phyloP scores from a whole-genome alignment of 1,139 yeast genomes.

The Yamadazyma pseudoaaseri region DNA sequence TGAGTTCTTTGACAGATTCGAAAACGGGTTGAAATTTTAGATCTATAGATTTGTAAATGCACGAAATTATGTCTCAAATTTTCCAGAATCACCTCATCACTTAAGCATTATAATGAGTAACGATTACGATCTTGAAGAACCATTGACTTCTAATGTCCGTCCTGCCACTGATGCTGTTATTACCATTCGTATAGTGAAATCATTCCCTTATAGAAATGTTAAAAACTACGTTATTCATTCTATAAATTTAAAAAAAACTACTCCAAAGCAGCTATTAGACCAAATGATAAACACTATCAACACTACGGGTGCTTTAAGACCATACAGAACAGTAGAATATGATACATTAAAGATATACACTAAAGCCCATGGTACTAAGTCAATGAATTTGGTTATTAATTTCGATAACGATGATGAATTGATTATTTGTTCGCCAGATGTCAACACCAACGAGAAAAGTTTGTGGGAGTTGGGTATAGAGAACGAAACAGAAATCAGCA shows the following conservation, averaged over 20 bases:
- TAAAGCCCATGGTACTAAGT: slow-evolving; percentile 92
- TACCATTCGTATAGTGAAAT: slow-evolving; percentile 83
- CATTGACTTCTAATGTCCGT: slow-evolving; percentile 65
- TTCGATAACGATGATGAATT: slow-evolving; percentile 66
- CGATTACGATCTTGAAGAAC: slow-evolving; percentile 47
- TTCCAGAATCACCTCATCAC: slow-evolving; percentile 1
- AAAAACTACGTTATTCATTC: slow-evolving; percentile 73
- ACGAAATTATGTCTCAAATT: slow-evolving; percentile 6
- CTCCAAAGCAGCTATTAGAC: slow-evolving; percentile 61
- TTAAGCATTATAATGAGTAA: slow-evolving; percentile 1
- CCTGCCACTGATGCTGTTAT: slow-evolving; percentile 70
- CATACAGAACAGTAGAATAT: slow-evolving; percentile 75
- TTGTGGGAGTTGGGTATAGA: slow-evolving; percentile 71
- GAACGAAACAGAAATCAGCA: slow-evolving; percentile 88
- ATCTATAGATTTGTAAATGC: slow-evolving; percentile 11
- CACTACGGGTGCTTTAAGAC: slow-evolving; percentile 70
- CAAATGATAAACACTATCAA: slow-evolving; percentile 47
- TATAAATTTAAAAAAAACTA: slow-evolving; percentile 68
- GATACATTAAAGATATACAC: slow-evolving; percentile 85
- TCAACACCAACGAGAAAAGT: slow-evolving; percentile 35
- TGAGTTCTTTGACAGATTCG: slow-evolving; percentile 23
- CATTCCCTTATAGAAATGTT: slow-evolving; percentile 90
- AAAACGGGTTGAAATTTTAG: slow-evolving; percentile 22
- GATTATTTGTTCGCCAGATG: slow-evolving; percentile 46
- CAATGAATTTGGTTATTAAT: slow-evolving; percentile 88